phyloP scores from a whole-genome alignment of 306 rosid genomes.

The Trifolium dubium region DNA sequence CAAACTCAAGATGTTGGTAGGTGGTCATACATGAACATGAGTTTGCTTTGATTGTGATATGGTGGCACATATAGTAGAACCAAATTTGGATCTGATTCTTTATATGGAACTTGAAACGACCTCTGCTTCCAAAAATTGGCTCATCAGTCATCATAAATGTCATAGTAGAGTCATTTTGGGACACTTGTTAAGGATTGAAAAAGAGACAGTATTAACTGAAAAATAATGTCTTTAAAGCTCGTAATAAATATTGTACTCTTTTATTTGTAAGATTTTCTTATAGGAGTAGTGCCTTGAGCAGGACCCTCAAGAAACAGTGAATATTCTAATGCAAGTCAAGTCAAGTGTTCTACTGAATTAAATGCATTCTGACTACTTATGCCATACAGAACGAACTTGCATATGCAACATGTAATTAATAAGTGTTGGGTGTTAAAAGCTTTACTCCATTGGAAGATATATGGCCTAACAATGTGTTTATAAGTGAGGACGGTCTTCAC shows the following conservation, averaged over 20 bases:
- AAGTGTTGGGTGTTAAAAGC: no score
- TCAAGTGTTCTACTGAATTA: constrained; percentile 1
- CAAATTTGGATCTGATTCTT: constrained; percentile 35
- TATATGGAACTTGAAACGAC: constrained; percentile 14
- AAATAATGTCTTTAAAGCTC: background rate
- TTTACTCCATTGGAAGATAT: background rate
- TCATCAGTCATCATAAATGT: constrained; percentile 3
- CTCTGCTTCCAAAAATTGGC: constrained; percentile 10
- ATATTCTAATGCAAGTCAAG: constrained; percentile 6
- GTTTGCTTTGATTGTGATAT: constrained; percentile 20
- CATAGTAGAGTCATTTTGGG: background rate
- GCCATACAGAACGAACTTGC: background rate
- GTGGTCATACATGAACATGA: background rate
- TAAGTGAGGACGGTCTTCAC: background rate
- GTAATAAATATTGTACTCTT: constrained; percentile 7
- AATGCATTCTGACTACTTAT: constrained; percentile 20
- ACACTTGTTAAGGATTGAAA: constrained; percentile 16
- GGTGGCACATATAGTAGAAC: constrained; percentile 19
- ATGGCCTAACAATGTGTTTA: background rate
- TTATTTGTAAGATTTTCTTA: background rate
- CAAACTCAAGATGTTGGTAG: background rate
- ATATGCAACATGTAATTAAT: background rate
- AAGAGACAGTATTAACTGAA: background rate
- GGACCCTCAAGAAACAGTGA: background rate
- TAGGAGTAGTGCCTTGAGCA: background rate